Evolutionary conservation across 768 basidiomycete species (phyloP), one percentile per base, ranked within the genome.

Genomic region (Mycena vitilis): DNA sequence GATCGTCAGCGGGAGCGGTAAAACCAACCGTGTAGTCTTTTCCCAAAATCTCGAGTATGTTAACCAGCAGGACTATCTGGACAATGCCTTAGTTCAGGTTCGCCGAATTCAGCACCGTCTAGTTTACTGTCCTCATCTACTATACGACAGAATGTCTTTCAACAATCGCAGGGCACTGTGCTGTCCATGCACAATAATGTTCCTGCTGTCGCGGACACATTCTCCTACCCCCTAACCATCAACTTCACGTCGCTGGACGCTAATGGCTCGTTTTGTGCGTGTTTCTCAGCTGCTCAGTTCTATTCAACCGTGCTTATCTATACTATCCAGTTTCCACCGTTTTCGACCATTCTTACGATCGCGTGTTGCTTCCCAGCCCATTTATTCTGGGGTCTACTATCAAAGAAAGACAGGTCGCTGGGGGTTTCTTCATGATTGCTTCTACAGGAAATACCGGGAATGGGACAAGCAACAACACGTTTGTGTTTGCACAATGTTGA

Each of bases 321-420:
- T 56, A 34, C 18, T 40, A 37, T n/a, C 12, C 63, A 92, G 90
- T 86, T 73, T 81, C 82, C 57, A 78, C 84, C 12, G 72, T 75
- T 4, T 84, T 94, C 65, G 90, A 94, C 72, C 92, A 93, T 73
- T 89, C 89, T 0, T 94, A 92, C 73, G 77, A 87, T 57, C 87
- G 92, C 25, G 79, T 81, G 25, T 77, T 89, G 45, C 73, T 85
- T 16, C 91, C 91, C 1, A 82, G 83, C 47, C 89, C 91, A 2
- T 86, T 90, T 68, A 83, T 88, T 60, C 73, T 87, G 7, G 84
- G 84, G 12, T 90, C 88, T 11, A 85, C 84, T 12, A 92, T 91
- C 38, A 66, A 77, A 20, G 86, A 90, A 67, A 85, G 81, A 30
- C 93, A 94, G 75, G 77, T 84, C 40, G 84, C 91, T 13, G 89